phyloP scores from a whole-genome alignment of 164 flowering plant genomes.

The Annona cherimola region DNA sequence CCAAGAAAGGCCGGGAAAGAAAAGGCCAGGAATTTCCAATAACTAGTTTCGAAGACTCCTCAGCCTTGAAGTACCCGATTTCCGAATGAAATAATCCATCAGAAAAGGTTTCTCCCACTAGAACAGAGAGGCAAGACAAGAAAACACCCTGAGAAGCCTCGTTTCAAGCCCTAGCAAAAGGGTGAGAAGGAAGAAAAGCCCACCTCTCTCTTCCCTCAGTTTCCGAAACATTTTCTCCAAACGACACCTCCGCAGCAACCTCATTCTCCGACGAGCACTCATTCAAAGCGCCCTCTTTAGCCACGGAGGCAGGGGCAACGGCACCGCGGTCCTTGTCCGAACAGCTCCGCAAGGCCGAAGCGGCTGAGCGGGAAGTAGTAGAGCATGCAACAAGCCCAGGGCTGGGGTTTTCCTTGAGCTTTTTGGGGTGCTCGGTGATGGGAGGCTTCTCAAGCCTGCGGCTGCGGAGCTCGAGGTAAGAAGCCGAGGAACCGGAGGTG shows the following conservation, averaged over 20 bases:
- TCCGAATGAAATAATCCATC: too few species aligned
- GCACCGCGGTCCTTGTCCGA: constrained; percentile 8
- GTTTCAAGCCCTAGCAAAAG: background rate
- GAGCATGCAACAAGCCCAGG: constrained; percentile 19
- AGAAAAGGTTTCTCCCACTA: too few species aligned
- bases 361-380: constrained; percentile 23
- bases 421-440: background rate
- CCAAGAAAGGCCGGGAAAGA: too few species aligned
- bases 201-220: constrained; percentile 64
- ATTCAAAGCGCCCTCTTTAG: background rate
- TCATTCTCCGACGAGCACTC: constrained; percentile 17
- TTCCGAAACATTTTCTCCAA: constrained; percentile 63
- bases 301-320: constrained; percentile 3
- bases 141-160: background rate
- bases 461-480: constrained; percentile 74
- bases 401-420: constrained; percentile 18
- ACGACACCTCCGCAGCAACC: constrained; percentile 41
- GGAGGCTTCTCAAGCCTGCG: constrained; percentile 59
- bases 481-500: constrained; percentile 8
- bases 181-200: constrained; percentile 7
- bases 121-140: too few species aligned
- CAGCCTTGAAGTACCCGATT: too few species aligned
- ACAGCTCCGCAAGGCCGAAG: constrained; percentile 15
- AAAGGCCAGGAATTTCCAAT: too few species aligned
- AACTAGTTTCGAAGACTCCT: too few species aligned